Evolutionary conservation across 1,139 yeast genomes (phyloP).

Genomic region (Protomyces arabidopsidicola): DNA sequence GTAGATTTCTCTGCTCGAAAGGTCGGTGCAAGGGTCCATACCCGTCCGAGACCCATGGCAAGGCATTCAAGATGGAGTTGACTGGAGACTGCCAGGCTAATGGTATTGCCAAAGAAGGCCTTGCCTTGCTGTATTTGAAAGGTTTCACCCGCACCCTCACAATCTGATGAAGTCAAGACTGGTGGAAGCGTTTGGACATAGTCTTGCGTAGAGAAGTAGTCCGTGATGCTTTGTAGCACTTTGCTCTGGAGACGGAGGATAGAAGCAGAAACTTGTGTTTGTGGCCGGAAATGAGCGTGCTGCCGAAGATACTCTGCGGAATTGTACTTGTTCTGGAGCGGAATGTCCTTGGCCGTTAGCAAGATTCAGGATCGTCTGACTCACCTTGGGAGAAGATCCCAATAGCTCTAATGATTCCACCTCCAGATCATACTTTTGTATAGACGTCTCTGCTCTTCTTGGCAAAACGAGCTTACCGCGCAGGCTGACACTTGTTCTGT

Average conservation of each 20-base stretch:
- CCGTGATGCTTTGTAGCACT: constrained; percentile 52
- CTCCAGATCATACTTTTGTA: constrained; percentile 29
- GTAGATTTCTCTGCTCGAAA: constrained; percentile 91
- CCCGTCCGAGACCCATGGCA: constrained; percentile 68
- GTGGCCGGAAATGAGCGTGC: constrained; percentile 67
- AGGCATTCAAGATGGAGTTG: constrained; percentile 86
- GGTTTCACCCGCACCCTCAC: constrained; percentile 97
- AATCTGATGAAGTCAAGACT: constrained; percentile 77
- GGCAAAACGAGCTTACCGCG: constrained; percentile 42
- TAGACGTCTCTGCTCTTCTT: constrained; percentile 20
- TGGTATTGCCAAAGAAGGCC: constrained; percentile 59
- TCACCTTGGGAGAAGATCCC: constrained; percentile 43
- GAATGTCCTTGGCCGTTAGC: constrained; percentile 52
- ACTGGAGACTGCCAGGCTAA: constrained; percentile 81
- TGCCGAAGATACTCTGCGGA: constrained; percentile 59
- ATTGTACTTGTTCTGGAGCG: constrained; percentile 76
- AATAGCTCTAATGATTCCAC: constrained; percentile 35
- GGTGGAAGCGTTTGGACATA: constrained; percentile 83
- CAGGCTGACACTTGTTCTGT: constrained; percentile 48
- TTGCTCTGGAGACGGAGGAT: constrained; percentile 67
- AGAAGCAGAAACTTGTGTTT: constrained; percentile 61
- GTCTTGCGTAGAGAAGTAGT: constrained; percentile 51
- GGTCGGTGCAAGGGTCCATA: constrained; percentile 87
- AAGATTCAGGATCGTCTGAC: background rate
- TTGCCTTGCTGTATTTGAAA: constrained; percentile 48